A percentile compares a stretch with the other conserved stretches of the same genome.
phyloP scores from a whole-genome alignment of 495 filamentous ascomycete species.

The Podospora didyma region DNA sequence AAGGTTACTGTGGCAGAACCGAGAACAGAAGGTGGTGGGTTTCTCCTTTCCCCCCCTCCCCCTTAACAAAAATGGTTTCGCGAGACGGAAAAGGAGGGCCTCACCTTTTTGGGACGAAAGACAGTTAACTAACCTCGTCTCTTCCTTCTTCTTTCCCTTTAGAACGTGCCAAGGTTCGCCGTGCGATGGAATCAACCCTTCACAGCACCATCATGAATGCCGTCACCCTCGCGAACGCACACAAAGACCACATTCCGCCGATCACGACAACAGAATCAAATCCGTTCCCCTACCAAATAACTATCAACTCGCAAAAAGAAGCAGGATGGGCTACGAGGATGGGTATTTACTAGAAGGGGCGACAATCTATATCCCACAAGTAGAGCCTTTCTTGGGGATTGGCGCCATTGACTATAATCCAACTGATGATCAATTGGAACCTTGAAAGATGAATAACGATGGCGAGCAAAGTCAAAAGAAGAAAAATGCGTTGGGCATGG shows the following conservation, averaged over 20 bases:
- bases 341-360: constrained; percentile 46
- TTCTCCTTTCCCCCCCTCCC: not conserved
- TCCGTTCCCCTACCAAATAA: constrained; percentile 91
- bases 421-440: not conserved
- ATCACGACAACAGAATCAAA: constrained; percentile 91
- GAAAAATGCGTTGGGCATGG: no score
- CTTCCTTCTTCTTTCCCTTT: not conserved
- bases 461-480: no score
- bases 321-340: constrained; percentile 70
- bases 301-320: constrained; percentile 48
- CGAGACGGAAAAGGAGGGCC: not conserved
- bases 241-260: constrained; percentile 96
- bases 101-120: not conserved
- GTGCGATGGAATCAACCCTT: constrained; percentile 81
- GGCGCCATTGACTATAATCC: not conserved
- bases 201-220: constrained; percentile 85
- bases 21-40: constrained; percentile 79
- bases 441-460: no score
- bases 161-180: constrained; percentile 84
- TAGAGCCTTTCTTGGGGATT: not conserved
- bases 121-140: constrained; percentile 10
- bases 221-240: constrained; percentile 73
- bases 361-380: constrained; percentile 1
- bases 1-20: constrained; percentile 89
- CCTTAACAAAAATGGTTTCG: no score